A percentile compares a stretch with the other conserved stretches of the same genome.
Evolutionary conservation across 345 rosid species (phyloP).

Genomic region (sweet orange (Citrus sinensis)): DNA sequence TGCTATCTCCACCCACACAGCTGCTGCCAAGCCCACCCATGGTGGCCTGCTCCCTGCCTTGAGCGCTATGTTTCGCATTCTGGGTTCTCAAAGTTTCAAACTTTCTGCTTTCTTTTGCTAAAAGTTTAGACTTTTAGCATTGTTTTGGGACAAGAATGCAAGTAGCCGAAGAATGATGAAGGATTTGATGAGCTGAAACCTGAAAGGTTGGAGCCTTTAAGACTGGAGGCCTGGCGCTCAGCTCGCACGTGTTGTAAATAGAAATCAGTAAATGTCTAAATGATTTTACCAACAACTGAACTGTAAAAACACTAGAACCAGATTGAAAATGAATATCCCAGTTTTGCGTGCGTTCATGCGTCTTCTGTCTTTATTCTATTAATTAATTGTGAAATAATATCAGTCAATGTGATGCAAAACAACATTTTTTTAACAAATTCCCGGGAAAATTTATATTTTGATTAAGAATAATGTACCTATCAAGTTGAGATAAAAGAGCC

Average conservation of each 20-base stretch:
- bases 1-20: constrained; percentile 75
- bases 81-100: neutral
- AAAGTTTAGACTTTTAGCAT: neutral
- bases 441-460: accelerated
- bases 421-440: too few species aligned
- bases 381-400: too few species aligned
- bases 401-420: too few species aligned
- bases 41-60: constrained; percentile 93
- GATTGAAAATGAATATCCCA: too few species aligned
- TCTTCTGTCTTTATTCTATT: too few species aligned
- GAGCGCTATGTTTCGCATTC: constrained; percentile 21
- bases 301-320: too few species aligned
- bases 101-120: neutral
- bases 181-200: neutral
- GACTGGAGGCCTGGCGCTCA: too few species aligned
- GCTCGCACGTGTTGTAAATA: neutral
- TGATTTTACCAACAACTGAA: too few species aligned
- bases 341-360: too few species aligned
- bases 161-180: neutral
- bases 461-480: too few species aligned
- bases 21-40: constrained; percentile 95
- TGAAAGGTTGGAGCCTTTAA: neutral
- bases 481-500: too few species aligned
- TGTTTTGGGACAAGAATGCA: neutral
- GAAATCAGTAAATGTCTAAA: too few species aligned